Conservation (phyloP, 257 asterid species). For the Solanum megistacrolobum region DNA sequence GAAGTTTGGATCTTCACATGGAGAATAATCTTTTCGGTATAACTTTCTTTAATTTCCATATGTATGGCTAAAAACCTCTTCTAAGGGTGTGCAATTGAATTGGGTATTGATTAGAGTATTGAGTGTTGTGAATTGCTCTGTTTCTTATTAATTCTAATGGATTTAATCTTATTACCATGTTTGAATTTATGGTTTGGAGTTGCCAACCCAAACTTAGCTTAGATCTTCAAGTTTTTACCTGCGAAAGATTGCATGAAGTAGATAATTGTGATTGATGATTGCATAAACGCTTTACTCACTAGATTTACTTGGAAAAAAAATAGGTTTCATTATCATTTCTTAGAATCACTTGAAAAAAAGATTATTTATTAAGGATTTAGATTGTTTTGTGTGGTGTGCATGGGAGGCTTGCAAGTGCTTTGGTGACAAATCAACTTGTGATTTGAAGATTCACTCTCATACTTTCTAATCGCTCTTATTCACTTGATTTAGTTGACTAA, state of each 20-base stretch:
- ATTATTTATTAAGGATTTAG: no score
- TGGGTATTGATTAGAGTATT: no score
- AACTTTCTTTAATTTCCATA: neutral
- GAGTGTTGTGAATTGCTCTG: neutral
- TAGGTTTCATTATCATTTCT: no score
- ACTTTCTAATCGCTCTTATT: no score
- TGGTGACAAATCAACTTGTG: neutral
- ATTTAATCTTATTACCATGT: no score
- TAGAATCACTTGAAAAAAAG: neutral
- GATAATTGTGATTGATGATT: neutral
- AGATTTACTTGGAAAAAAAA: no score
- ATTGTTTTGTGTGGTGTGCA: no score
- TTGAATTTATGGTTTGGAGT: neutral
- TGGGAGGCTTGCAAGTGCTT: no score
- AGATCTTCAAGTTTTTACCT: neutral
- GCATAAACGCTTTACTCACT: neutral
- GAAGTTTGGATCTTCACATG: neutral
- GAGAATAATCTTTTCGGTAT: neutral
- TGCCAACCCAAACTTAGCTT: neutral
- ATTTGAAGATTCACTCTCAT: neutral
- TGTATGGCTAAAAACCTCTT: neutral
- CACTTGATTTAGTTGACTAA: neutral
- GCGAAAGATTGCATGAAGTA: neutral
- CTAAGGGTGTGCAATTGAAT: no score
- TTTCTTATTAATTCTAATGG: neutral